phyloP scores from a whole-genome alignment of 2,329 filamentous ascomycete genomes.

The Talaromyces sp. region DNA sequence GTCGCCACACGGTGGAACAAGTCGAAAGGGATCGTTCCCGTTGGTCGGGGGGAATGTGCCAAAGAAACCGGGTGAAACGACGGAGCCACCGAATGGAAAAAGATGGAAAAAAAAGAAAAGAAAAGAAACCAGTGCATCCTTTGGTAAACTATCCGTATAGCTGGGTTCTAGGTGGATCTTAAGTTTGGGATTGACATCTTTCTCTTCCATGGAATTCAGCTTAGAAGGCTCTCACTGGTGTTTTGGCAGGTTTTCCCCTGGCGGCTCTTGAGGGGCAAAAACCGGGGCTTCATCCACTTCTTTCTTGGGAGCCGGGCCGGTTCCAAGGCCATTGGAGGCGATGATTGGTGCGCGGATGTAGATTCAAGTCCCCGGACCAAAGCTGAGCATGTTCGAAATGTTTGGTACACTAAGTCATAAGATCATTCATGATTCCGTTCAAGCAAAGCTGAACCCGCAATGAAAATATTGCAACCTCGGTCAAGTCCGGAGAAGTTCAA shows the following conservation, averaged over 20 bases:
- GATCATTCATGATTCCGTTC: not conserved
- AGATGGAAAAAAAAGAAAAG: not conserved
- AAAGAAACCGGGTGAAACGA: conserved; percentile 16
- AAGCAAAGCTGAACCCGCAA: not conserved
- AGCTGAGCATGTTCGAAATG: not conserved
- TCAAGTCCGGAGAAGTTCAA: too few species aligned
- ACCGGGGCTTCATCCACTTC: not conserved
- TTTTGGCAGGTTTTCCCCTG: conserved; percentile 13
- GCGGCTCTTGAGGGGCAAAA: conserved; percentile 11
- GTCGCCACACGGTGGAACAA: conserved; percentile 22
- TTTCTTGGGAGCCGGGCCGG: not conserved
- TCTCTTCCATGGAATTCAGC: conserved; percentile 14
- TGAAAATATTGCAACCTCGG: not conserved
- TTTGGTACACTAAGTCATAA: not conserved
- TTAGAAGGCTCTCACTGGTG: not conserved
- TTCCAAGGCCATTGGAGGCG: not conserved
- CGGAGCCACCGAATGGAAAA: not conserved
- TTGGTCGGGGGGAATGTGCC: conserved; percentile 17
- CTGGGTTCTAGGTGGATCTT: not conserved
- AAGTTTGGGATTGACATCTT: conserved; percentile 9
- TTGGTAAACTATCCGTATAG: not conserved
- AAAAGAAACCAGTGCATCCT: not conserved
- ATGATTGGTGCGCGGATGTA: conserved; percentile 27
- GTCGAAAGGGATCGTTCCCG: conserved; percentile 20
- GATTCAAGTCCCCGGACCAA: conserved; percentile 3